Evolutionary conservation across 2,329 filamentous ascomycete genomes (phyloP).

Genomic region (Erysiphe pulchra): DNA sequence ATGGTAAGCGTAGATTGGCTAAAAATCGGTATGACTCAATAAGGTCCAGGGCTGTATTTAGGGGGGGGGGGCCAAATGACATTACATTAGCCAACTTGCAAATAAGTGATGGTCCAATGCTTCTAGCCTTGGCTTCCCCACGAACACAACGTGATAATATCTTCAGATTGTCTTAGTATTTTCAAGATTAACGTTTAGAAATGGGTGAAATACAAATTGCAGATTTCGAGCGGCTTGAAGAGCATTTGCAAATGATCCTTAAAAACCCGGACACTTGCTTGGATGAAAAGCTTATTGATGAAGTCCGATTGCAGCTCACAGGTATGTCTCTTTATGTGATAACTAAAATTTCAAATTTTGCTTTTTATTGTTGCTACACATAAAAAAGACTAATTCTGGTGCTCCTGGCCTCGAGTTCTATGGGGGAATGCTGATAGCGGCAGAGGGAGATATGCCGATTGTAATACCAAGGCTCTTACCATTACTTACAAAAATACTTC

Average conservation of each 20-base stretch:
- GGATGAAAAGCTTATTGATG: slow-evolving; percentile 26
- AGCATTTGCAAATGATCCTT: slow-evolving; percentile 25
- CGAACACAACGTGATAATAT: too few relatives aligned
- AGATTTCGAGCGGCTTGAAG: slow-evolving; percentile 25
- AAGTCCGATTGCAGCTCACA: slow-evolving; percentile 31
- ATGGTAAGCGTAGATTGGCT: too few relatives aligned
- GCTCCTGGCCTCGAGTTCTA: not conserved
- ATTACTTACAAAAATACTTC: slow-evolving; percentile 25
- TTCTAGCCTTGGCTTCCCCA: too few relatives aligned
- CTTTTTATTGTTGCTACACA: not conserved
- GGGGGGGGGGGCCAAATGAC: too few relatives aligned
- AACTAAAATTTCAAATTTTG: too few relatives aligned
- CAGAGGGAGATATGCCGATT: slow-evolving; percentile 25
- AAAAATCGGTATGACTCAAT: too few relatives aligned
- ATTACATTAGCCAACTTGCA: too few relatives aligned
- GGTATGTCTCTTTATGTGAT: slow-evolving; percentile 14
- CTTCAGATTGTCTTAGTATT: too few relatives aligned
- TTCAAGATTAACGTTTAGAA: too few relatives aligned
- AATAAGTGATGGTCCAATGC: too few relatives aligned
- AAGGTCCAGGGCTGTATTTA: too few relatives aligned
- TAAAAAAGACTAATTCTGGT: not conserved
- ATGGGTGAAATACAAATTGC: not conserved
- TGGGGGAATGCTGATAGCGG: not conserved
- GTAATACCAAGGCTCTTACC: slow-evolving; percentile 28
- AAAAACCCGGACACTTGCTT: slow-evolving; percentile 18